Evolutionary conservation across 1,284 basidiomycete species (phyloP).

Genomic region (Ceratobasidium papillatum): DNA sequence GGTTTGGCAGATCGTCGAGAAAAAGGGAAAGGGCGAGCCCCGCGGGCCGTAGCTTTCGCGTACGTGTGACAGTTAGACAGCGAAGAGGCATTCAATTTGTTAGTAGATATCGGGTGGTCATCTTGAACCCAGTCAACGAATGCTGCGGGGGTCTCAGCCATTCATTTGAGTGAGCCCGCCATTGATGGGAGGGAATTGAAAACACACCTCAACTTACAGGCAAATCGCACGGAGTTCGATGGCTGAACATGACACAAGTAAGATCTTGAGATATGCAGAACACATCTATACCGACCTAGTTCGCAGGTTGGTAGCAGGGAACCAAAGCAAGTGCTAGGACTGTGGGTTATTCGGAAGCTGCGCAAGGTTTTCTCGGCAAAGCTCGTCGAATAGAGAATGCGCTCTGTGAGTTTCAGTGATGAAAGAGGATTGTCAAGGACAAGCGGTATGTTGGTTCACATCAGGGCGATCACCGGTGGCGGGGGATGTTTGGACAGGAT

Average conservation of each 20-base stretch:
- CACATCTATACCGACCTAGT: background rate
- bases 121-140: background rate
- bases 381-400: too few relatives aligned
- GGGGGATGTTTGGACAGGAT: slow-evolving; percentile 18
- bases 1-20: background rate
- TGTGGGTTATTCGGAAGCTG: background rate
- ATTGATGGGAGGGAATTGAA: slow-evolving; percentile 3
- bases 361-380: too few relatives aligned
- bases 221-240: background rate
- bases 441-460: background rate
- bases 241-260: background rate
- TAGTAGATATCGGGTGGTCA: background rate
- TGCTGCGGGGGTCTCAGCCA: background rate
- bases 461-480: background rate
- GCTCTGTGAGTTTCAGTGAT: too few relatives aligned
- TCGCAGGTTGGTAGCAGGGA: background rate
- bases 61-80: background rate
- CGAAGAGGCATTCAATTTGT: slow-evolving; percentile 18
- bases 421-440: background rate
- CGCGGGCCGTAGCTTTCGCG: background rate
- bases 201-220: background rate
- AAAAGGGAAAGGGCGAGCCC: background rate
- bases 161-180: background rate
- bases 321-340: background rate
- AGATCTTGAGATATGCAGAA: background rate